phyloP scores from a whole-genome alignment of 352 stramenopile species.

The Pythium aquatile region DNA sequence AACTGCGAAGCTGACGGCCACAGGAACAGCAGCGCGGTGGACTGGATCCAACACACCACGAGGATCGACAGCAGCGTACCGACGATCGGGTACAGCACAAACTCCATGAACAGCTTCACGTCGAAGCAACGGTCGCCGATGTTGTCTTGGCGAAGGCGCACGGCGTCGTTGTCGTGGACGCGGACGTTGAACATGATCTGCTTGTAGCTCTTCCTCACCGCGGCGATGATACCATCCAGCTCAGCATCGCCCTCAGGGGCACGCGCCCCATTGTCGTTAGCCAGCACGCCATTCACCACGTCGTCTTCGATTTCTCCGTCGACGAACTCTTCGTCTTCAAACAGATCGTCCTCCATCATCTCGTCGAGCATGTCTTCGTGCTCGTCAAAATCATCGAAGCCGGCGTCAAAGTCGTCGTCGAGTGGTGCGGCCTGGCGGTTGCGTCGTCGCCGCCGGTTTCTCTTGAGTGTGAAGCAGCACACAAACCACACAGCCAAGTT shows the following conservation, averaged over 20 bases:
- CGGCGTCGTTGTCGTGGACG: conserved; percentile 66
- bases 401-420: conserved; percentile 38
- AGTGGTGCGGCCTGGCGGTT: conserved; percentile 26
- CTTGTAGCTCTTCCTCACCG: conserved; percentile 61
- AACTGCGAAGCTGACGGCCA: conserved; percentile 43
- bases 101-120: conserved; percentile 52
- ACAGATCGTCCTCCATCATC: conserved; percentile 21
- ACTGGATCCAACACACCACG: conserved; percentile 53
- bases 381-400: conserved; percentile 27
- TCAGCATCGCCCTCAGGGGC: conserved; percentile 28
- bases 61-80: conserved; percentile 49
- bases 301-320: conserved; percentile 2
- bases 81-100: conserved; percentile 60
- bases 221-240: conserved; percentile 49
- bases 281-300: conserved; percentile 16
- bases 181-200: conserved; percentile 71
- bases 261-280: background rate
- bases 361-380: conserved; percentile 24
- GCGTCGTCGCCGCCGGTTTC: conserved; percentile 39
- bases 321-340: conserved; percentile 18
- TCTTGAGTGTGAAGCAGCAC: conserved; percentile 64
- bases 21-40: conserved; percentile 37
- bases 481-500: conserved; percentile 74
- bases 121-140: conserved; percentile 76
- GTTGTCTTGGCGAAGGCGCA: conserved; percentile 57